Conservation (phyloP, 2,329 filamentous ascomycete genomes). For the Fusarium keratoplasticum region DNA sequence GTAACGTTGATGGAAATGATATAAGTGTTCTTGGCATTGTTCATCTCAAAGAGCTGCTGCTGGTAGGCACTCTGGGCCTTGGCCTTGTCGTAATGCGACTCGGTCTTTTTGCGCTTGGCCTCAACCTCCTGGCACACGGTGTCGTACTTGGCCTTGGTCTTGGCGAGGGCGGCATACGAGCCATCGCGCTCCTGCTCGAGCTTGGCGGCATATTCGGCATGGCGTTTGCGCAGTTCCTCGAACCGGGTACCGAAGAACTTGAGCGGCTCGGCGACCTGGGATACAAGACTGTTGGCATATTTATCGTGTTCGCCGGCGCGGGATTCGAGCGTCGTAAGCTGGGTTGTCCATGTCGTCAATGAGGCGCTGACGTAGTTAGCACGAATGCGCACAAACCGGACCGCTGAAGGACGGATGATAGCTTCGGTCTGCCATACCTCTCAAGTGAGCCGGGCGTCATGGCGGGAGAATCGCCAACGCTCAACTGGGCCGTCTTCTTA, state of each 20-base stretch:
- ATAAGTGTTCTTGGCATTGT: constrained; percentile 98
- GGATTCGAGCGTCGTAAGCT: constrained; percentile 89
- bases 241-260: constrained; percentile 80
- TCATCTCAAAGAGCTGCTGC: constrained; percentile 93
- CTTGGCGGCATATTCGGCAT: constrained; percentile 88
- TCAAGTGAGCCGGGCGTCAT: constrained; percentile 97
- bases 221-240: constrained; percentile 92
- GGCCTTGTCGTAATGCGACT: constrained; percentile 91
- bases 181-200: constrained; percentile 89
- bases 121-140: constrained; percentile 94
- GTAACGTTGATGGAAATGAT: constrained; percentile 95
- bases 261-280: constrained; percentile 86
- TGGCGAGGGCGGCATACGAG: constrained; percentile 86
- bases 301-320: constrained; percentile 90
- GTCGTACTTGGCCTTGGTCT: constrained; percentile 94
- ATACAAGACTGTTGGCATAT: constrained; percentile 81
- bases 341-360: constrained; percentile 95
- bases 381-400: constrained; percentile 3
- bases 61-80: constrained; percentile 94
- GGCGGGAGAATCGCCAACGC: constrained; percentile 91
- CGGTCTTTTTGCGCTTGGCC: constrained; percentile 92
- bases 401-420: neutral
- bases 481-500: constrained; percentile 86
- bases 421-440: constrained; percentile 63
- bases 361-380: constrained; percentile 74